Conservation (phyloP, 768 basidiomycete species). For the Suillus placidus region DNA sequence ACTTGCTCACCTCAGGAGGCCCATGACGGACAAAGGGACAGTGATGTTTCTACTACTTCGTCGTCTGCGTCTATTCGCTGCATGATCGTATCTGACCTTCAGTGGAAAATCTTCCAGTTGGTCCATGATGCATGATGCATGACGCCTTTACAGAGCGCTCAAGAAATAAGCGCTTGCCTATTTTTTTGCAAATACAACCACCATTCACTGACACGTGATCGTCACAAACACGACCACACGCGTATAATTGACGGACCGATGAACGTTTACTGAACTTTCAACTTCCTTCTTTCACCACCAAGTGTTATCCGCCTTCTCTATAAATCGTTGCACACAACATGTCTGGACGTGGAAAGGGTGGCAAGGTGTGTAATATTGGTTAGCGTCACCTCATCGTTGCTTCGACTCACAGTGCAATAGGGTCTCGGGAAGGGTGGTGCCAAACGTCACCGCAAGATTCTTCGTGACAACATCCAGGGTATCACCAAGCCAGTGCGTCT, state of each 20-base stretch:
- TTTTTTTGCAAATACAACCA: no score
- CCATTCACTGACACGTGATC: no score
- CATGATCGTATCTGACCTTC: no score
- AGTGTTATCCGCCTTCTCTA: constrained; percentile 15
- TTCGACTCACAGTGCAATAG: constrained; percentile 14
- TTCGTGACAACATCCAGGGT: constrained; percentile 53
- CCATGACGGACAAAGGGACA: no score
- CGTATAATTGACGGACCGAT: background rate
- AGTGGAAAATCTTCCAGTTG: no score
- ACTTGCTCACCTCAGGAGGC: no score
- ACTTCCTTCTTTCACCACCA: background rate
- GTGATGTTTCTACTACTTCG: no score
- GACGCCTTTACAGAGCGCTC: no score
- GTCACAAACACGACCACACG: constrained; percentile 5
- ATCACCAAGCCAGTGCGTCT: constrained; percentile 49
- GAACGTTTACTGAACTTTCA: background rate
- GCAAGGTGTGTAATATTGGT: constrained; percentile 48
- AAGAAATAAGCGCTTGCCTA: no score
- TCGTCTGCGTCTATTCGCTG: no score
- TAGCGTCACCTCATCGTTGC: background rate
- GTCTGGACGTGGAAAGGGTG: constrained; percentile 54
- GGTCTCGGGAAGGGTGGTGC: constrained; percentile 58
- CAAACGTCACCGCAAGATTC: constrained; percentile 50
- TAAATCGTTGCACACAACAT: constrained; percentile 27
- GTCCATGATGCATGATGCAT: no score